phyloP scores from a whole-genome alignment of 257 asterid genomes.

The Rauvolfia tetraphylla region DNA sequence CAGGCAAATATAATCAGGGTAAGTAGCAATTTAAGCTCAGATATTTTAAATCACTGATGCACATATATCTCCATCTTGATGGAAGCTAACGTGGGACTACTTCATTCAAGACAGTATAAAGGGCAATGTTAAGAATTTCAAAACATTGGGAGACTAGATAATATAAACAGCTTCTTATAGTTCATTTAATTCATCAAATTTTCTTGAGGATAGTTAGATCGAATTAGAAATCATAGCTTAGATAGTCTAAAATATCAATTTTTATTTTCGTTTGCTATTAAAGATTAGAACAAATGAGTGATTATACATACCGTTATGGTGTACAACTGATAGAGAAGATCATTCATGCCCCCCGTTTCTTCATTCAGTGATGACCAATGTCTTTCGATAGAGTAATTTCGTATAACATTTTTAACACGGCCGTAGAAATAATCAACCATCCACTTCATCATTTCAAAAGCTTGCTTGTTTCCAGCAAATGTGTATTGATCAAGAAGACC shows the following conservation, averaged over 20 bases:
- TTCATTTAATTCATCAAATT: no score
- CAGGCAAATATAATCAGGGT: background rate
- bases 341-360: constrained; percentile 99
- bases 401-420: constrained; percentile 72
- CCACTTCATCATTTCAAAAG: constrained; percentile 39
- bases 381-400: constrained; percentile 53
- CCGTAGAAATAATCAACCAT: constrained; percentile 81
- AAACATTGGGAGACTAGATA: no score
- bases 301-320: constrained; percentile 50
- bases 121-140: no score
- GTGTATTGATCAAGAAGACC: constrained; percentile 85
- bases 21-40: background rate
- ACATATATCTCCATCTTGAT: no score
- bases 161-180: no score
- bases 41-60: background rate
- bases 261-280: no score
- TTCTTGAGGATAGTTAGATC: background rate
- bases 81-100: no score
- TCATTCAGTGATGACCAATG: no score
- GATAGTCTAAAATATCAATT: no score
- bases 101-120: no score
- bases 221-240: no score
- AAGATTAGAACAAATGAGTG: no score
- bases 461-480: constrained; percentile 50
- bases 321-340: constrained; percentile 68